These are phyloP conservation scores for Pleurotus djamor DNA, from an alignment of 768 basidiomycete genomes.

Conservation along the genomic window DNA sequence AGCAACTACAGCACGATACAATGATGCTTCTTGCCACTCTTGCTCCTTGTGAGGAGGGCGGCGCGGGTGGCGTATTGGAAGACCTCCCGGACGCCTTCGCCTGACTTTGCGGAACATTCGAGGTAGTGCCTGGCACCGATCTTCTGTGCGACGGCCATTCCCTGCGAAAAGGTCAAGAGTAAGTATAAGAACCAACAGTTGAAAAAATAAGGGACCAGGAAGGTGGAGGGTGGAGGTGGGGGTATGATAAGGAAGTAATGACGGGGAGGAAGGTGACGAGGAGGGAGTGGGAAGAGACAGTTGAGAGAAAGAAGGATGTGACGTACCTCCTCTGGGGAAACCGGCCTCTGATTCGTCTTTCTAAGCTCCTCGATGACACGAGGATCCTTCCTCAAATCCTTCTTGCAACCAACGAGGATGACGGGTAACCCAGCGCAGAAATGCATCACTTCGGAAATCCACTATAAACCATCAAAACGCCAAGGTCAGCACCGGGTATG, in stretches of 20 bases:
- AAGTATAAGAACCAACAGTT: background rate
- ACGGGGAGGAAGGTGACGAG: too few relatives aligned
- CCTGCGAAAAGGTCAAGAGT: slow-evolving; percentile 42
- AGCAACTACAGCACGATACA: slow-evolving; percentile 27
- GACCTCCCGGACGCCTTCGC: slow-evolving; percentile 96
- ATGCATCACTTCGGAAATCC: slow-evolving; percentile 99
- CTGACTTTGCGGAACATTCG: slow-evolving; percentile 95
- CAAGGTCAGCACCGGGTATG: too few relatives aligned
- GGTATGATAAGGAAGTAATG: too few relatives aligned
- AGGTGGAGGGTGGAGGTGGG: too few relatives aligned
- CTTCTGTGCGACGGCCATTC: slow-evolving; percentile 93
- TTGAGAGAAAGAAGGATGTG: too few relatives aligned
- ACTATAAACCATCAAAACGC: slow-evolving; percentile 43
- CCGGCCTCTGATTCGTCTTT: slow-evolving; percentile 93
- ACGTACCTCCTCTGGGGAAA: slow-evolving; percentile 87
- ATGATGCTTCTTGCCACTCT: slow-evolving; percentile 36
- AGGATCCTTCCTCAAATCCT: slow-evolving; percentile 92
- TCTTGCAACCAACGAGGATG: slow-evolving; percentile 99
- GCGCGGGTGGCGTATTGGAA: slow-evolving; percentile 98
- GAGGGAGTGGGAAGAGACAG: too few relatives aligned
- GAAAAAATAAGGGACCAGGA: slow-evolving; percentile 4
- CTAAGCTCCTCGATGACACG: slow-evolving; percentile 93
- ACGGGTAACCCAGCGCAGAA: slow-evolving; percentile 94
- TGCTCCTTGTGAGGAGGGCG: slow-evolving; percentile 69
- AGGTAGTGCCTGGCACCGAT: slow-evolving; percentile 96